A percentile compares a stretch with the other conserved stretches of the same genome.
These are phyloP conservation scores for Wilcoxina mikolae DNA, from an alignment of 495 filamentous ascomycete genomes.

Conservation along the genomic window DNA sequence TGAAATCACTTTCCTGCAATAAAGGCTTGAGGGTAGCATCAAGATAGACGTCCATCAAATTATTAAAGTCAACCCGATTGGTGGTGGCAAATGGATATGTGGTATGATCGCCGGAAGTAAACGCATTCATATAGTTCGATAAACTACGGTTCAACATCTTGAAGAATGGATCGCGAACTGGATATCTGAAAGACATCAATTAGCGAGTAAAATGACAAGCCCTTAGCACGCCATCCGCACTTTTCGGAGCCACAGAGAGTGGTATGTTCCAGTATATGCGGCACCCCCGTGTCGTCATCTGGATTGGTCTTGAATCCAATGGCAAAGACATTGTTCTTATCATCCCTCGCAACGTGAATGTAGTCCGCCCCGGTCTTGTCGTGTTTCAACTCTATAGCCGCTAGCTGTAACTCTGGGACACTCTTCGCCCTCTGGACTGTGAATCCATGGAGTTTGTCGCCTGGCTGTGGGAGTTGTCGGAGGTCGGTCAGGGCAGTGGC, in stretches of 20 bases:
- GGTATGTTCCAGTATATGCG: slow-evolving; percentile 94
- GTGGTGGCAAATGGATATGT: slow-evolving; percentile 96
- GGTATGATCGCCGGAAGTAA: slow-evolving; percentile 92
- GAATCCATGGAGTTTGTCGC: slow-evolving; percentile 83
- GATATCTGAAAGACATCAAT: slow-evolving; percentile 46
- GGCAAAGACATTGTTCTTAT: slow-evolving; percentile 98
- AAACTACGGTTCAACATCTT: slow-evolving; percentile 97
- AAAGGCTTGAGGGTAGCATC: slow-evolving; percentile 85
- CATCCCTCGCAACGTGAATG: slow-evolving; percentile 82
- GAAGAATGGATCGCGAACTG: slow-evolving; percentile 95
- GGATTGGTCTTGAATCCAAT: slow-evolving; percentile 98
- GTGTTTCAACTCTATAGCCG: slow-evolving; percentile 75
- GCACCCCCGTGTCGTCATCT: slow-evolving; percentile 86
- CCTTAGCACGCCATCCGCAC: slow-evolving; percentile 34
- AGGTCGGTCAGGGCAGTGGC: slow-evolving; percentile 54
- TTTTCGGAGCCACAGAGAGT: slow-evolving; percentile 95
- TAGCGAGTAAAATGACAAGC: slow-evolving; percentile 13
- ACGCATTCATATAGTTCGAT: slow-evolving; percentile 98
- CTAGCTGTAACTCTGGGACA: slow-evolving; percentile 84
- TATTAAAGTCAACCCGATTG: slow-evolving; percentile 88
- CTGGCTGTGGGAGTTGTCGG: slow-evolving; percentile 47
- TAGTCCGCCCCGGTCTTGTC: slow-evolving; percentile 92
- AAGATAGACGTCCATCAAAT: slow-evolving; percentile 90
- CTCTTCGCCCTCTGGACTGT: slow-evolving; percentile 75
- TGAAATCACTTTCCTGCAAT: slow-evolving; percentile 78